phyloP scores from a whole-genome alignment of 2,329 filamentous ascomycete species.

The Aspergillus ustus region DNA sequence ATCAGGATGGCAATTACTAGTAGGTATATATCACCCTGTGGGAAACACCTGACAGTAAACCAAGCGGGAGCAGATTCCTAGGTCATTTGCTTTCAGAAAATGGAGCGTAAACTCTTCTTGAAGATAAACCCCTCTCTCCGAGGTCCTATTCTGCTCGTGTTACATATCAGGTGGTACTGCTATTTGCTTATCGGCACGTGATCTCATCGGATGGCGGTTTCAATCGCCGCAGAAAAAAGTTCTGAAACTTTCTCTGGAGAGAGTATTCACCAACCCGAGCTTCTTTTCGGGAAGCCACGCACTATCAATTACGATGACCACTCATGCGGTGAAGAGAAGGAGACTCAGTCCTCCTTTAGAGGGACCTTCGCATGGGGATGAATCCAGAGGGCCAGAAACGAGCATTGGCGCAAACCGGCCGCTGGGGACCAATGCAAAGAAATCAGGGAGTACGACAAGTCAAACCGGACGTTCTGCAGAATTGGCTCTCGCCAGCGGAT shows the following conservation, averaged over 20 bases:
- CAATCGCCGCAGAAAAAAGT: conserved; percentile 16
- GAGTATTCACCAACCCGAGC: not conserved
- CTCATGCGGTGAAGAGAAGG: conserved; percentile 49
- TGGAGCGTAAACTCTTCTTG: not conserved
- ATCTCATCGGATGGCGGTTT: conserved; percentile 20
- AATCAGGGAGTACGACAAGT: conserved; percentile 12
- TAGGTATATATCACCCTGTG: not conserved
- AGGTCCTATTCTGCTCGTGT: too few species aligned
- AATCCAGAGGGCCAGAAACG: conserved; percentile 25
- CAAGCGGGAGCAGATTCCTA: not conserved
- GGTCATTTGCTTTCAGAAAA: not conserved
- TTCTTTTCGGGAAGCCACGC: not conserved
- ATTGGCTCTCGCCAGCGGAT: conserved; percentile 50
- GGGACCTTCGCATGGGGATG: conserved; percentile 9
- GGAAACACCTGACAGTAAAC: not conserved
- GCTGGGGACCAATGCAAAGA: conserved; percentile 25
- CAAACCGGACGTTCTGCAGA: conserved; percentile 37
- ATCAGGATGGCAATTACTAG: not conserved
- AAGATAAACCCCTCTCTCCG: too few species aligned
- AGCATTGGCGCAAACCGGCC: conserved; percentile 26
- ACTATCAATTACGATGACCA: conserved; percentile 33
- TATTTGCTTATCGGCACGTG: conserved; percentile 15
- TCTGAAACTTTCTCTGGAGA: not conserved
- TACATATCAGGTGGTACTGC: not conserved
- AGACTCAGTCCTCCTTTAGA: conserved; percentile 48